Conservation (phyloP, 176 grass and related monocot genomes). For the Leersia perrieri region DNA sequence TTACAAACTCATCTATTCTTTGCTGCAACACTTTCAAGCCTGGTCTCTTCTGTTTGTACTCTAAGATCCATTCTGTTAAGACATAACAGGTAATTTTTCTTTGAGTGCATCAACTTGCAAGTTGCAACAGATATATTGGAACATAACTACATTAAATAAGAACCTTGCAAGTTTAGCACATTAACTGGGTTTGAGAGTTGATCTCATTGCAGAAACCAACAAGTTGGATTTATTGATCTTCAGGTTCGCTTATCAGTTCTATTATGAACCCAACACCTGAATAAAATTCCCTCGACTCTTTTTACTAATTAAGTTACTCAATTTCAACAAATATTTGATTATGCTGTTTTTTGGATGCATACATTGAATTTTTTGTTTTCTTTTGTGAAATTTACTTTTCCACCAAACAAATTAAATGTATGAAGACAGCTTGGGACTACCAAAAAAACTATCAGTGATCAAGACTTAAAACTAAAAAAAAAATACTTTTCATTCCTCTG, state of each 20-base stretch:
- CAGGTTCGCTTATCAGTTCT: background rate
- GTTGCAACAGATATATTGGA: no score
- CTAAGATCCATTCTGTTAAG: conserved; percentile 73
- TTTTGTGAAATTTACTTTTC: background rate
- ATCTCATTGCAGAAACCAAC: background rate
- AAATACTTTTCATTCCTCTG: conserved; percentile 93
- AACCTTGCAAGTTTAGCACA: background rate
- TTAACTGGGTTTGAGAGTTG: background rate
- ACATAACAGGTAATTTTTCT: conserved; percentile 29
- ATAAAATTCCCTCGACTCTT: background rate
- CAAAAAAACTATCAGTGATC: background rate
- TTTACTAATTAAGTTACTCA: background rate
- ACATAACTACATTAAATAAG: no score
- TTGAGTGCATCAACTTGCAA: no score
- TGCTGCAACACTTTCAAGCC: conserved; percentile 75
- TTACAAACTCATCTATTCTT: conserved; percentile 90
- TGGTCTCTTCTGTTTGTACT: conserved; percentile 71
- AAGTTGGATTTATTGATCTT: conserved; percentile 1
- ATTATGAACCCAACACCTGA: background rate
- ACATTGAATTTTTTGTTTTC: background rate
- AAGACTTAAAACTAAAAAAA: conserved; percentile 11
- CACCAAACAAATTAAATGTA: conserved; percentile 1
- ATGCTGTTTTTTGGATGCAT: background rate
- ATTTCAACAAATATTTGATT: background rate
- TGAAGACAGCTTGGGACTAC: background rate